Evolutionary conservation across 305 asterid species (phyloP).

Genomic region (Fraxinus albicans): DNA sequence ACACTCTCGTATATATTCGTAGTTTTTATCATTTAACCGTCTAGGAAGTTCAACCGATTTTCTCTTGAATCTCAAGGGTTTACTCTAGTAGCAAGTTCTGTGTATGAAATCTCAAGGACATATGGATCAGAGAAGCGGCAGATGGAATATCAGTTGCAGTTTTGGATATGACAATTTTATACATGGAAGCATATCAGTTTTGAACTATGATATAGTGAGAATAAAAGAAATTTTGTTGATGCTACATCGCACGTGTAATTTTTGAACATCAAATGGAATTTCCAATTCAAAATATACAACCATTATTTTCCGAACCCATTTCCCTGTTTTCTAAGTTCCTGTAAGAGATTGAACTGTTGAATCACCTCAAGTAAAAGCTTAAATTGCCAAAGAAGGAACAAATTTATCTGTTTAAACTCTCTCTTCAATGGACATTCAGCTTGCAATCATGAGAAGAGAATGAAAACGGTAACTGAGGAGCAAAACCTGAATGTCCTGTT

Average conservation of each 20-base stretch:
- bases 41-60: neutral
- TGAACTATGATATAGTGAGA: neutral
- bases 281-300: neutral
- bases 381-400: neutral
- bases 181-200: neutral
- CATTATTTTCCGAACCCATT: neutral
- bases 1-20: neutral
- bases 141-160: constrained; percentile 2
- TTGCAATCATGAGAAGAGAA: neutral
- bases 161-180: neutral
- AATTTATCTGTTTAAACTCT: neutral
- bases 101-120: neutral
- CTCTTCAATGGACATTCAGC: neutral
- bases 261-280: neutral
- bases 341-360: neutral
- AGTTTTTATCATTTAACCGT: neutral
- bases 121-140: neutral
- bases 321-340: neutral
- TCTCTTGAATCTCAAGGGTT: neutral
- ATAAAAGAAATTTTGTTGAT: neutral
- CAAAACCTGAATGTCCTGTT: constrained; percentile 4
- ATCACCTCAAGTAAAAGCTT: neutral
- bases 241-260: neutral
- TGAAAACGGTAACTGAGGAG: neutral
- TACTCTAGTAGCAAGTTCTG: neutral